These are phyloP conservation scores for Syzygium oleosum DNA, from an alignment of 345 rosid species.

Conservation along the genomic window DNA sequence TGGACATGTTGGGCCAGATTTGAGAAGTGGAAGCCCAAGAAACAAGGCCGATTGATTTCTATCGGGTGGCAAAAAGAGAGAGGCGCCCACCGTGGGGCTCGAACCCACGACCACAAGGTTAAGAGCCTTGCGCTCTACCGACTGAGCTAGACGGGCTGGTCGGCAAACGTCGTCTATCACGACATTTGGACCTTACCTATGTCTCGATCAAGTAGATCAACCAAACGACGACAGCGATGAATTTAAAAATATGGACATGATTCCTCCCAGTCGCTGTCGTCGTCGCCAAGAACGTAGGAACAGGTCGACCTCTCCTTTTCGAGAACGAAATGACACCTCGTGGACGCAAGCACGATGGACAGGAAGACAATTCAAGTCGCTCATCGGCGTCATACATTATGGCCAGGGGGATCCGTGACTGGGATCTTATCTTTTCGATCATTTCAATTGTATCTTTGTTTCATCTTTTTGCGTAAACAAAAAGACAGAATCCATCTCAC, in stretches of 20 bases:
- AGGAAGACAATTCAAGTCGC: neutral
- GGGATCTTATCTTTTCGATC: neutral
- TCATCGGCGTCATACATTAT: neutral
- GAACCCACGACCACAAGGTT: slow-evolving; percentile 29
- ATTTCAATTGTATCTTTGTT: neutral
- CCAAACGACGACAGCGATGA: neutral
- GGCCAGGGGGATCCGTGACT: neutral
- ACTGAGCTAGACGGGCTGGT: slow-evolving; percentile 17
- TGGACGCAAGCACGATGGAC: neutral
- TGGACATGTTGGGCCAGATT: neutral
- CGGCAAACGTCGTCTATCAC: rapidly evolving
- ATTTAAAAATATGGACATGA: neutral
- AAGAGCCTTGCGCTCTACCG: slow-evolving; percentile 18
- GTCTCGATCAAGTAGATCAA: neutral
- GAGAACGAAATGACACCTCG: neutral
- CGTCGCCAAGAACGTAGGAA: neutral
- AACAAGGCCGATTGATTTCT: neutral
- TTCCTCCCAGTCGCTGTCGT: neutral
- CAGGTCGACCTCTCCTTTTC: neutral
- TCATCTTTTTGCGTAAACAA: neutral
- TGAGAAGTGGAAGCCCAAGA: neutral
- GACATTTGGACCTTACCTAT: rapidly evolving
- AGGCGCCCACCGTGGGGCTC: slow-evolving; percentile 24
- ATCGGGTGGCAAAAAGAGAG: neutral
- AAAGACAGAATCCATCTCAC: neutral